Evolutionary conservation across 768 basidiomycete species (phyloP), one percentile per base, ranked within the genome.

Genomic region (Hydnomerulius pinastri): DNA sequence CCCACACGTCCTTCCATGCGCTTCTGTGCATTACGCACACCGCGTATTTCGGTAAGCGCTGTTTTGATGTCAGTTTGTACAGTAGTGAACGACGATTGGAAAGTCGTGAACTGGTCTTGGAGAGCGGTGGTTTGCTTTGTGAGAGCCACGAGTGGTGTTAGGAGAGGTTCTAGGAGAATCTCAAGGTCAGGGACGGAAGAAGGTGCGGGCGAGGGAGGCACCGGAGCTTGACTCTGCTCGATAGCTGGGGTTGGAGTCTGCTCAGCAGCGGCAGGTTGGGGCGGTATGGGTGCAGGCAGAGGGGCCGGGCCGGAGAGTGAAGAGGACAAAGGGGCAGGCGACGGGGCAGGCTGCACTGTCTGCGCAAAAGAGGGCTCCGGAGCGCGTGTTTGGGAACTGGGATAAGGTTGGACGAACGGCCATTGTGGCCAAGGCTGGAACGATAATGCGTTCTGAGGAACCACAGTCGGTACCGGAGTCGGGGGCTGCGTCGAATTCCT

Each of bases 121-220:
- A 66, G 48, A 2, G 41, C 11, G n/a, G 43, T 21, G 37, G 64
- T 55, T 40, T 64, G 56, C 10, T 35, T 23, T 17, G 54, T 58
- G 18, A 66, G 48, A 2, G 41, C 11, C 6, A 13, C 35, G 21
- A 60, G 20, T 1, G 51, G 43, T 2, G 37, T 9, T 4, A 36
- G 4, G 18, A 62, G 6, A 15, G 33, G 35, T 2, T 50, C 44
- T 28, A 37, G n/a, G 20, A 36, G 39, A 6, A 13, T 20, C 12
- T 43, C n/a, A 12, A 48, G 8, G 24, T 50, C 48, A 3, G 48
- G 7, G 10, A 37, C 25, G 11, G 33, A 11, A 7, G 21, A 40
- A 6, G 10, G 39, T 40, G 6, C 9, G 13, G 39, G 39, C n/a
- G n/a, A n/a, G n/a, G n/a, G n/a, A n/a, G n/a, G n/a, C n/a, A n/a